Evolutionary conservation across 345 rosid genomes (phyloP).

Genomic region (Melaleuca quinquenervia): DNA sequence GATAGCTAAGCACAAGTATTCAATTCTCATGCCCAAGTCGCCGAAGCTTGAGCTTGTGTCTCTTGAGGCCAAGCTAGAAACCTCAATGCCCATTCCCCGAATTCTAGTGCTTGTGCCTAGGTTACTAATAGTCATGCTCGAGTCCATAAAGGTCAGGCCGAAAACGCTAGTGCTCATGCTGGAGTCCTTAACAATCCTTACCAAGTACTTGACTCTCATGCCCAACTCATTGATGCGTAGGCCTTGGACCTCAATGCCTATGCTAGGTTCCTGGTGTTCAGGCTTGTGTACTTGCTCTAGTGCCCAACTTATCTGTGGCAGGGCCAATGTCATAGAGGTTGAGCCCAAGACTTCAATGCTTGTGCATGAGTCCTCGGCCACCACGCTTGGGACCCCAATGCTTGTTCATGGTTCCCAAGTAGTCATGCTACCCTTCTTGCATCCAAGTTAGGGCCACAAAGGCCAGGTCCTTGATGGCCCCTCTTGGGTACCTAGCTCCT

Average conservation of each 20-base stretch:
- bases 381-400: too few relatives aligned
- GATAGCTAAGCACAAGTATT: fast-evolving
- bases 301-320: not conserved
- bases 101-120: fast-evolving
- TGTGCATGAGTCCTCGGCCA: too few relatives aligned
- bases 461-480: not conserved
- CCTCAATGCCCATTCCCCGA: not conserved
- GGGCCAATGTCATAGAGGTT: not conserved
- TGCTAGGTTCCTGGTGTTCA: not conserved
- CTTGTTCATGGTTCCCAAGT: too few relatives aligned
- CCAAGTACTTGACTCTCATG: fast-evolving
- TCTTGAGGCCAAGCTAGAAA: not conserved
- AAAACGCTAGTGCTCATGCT: not conserved
- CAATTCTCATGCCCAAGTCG: fast-evolving
- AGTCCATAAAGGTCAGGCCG: fast-evolving
- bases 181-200: not conserved
- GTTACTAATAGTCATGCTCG: not conserved
- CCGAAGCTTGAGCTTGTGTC: fast-evolving
- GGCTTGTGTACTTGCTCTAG: not conserved
- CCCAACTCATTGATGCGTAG: not conserved
- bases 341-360: fast-evolving
- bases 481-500: not conserved
- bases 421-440: not conserved
- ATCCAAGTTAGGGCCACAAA: too few relatives aligned
- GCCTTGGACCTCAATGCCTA: not conserved